Base-by-base conservation (phyloP, 1,284 basidiomycete genomes). In the Rhizopogon parksii region DNA sequence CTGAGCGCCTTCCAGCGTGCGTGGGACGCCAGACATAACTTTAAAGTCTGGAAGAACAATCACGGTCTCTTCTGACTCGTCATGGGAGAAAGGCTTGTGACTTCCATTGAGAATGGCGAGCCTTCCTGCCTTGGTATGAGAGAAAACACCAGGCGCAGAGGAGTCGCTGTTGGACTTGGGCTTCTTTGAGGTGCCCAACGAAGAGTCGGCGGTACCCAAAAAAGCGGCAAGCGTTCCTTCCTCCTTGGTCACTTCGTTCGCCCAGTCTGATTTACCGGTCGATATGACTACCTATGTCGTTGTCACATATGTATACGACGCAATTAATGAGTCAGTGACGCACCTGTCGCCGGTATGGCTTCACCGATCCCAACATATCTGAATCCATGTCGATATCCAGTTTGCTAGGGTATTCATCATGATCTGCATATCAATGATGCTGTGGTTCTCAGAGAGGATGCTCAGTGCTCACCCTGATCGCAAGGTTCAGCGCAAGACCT, bases 11-110 rank as follows among this genome's bases (percentile, higher is more conserved):
- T 77, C 73, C 7, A 63, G 56, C 4, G 83, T 78, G 42, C 79
- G 73, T 30, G 80, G 76, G 14, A 95, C 80, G 47, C 84, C 83
- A 4, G 79, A 75, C 19, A 92, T 77, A 46, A 91, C 74, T 59
- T 84, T 91, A 74, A 86, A 96, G 68, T 97, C 94, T 4, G 94
- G 94, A 61, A 97, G 83, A 1, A 96, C 78, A 46, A 97, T 75
- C 14, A 91, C 85, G 0, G 86, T 88, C 53, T 91, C 84, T 40
- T 74, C 68, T 48, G 79, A 74, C 47, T 77, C 68, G 57, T 85
- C 74, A 35, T 77, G 73, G 36, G 75, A 78, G 42, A 87, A 64
- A 9, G 84, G 80, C 45, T 74, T 73, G 62, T 93, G 89, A 58
- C 86, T 91, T 38, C 88, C 88, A 60, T 93, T 88, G 27, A 91